These are phyloP conservation scores for Malbranchea zuffiana DNA, from an alignment of 2,329 filamentous ascomycete species.

Conservation along the genomic window DNA sequence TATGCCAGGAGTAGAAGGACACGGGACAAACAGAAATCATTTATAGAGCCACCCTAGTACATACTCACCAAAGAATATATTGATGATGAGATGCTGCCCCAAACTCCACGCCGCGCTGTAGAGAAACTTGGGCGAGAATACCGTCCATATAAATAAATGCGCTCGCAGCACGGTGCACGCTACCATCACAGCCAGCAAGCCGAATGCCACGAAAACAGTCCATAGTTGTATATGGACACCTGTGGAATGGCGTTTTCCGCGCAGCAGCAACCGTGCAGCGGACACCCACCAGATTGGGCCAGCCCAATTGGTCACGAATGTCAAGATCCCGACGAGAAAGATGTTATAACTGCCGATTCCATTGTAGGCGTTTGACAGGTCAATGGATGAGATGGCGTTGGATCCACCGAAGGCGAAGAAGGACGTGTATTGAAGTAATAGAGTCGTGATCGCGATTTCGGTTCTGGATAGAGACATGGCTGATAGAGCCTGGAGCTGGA, in stretches of 20 bases:
- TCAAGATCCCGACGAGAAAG: constrained; percentile 66
- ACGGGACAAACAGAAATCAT: constrained; percentile 4
- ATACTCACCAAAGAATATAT: constrained; percentile 51
- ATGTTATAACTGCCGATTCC: constrained; percentile 74
- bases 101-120: constrained; percentile 84
- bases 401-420: constrained; percentile 89
- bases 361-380: constrained; percentile 91
- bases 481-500: constrained; percentile 47
- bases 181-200: constrained; percentile 66
- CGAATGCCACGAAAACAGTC: constrained; percentile 59
- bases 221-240: constrained; percentile 41
- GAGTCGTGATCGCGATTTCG: constrained; percentile 56
- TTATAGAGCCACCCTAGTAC: constrained; percentile 39
- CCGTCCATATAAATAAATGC: constrained; percentile 96
- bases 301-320: constrained; percentile 84
- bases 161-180: constrained; percentile 75
- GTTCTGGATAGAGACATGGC: constrained; percentile 32
- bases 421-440: constrained; percentile 67
- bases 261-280: constrained; percentile 38
- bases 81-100: constrained; percentile 66
- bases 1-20: neutral
- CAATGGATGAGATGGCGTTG: constrained; percentile 91
- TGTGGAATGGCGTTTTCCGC: constrained; percentile 7
- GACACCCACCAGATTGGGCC: constrained; percentile 80
- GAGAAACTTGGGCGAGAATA: constrained; percentile 93